Evolutionary conservation across 345 rosid genomes (phyloP), one percentile per base, ranked within the genome.

Genomic region (Dipteronia dyeriana): DNA sequence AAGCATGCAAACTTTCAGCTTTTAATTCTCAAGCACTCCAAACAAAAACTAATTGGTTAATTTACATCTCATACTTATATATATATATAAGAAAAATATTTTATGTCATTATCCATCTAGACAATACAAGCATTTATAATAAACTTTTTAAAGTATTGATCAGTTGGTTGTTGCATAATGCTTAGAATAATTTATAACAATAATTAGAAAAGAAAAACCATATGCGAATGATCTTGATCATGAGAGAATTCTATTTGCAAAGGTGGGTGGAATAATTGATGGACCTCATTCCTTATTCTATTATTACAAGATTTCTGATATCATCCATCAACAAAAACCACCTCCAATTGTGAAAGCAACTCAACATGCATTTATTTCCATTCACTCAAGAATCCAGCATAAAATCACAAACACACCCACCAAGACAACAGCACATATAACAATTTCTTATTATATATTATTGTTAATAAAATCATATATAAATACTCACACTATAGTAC

Each of bases 231-330:
- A 34, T 5, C 26, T 11, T 59, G 34, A 65, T 49, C 9, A 34
- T 34, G 20, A 20, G 68, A 60, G 63, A 71, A 56, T 65, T 29
- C 82, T 79, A 67, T 72, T 71, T 54, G 75, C 54, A 60, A 19
- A 26, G 76, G 53, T 79, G 76, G 80, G 79, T 83, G 81, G 79
- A 83, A 79, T 83, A 63, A 68, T 64, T 59, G 62, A 79, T 70
- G 83, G 81, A 83, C 83, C 81, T 83, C 81, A 79, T 83, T 79
- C 83, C 81, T 79, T 83, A 74, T 83, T 77, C 79, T 68, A 34
- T 34, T 34, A 69, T 22, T 4, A 34, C 49, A 70, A 57, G 47
- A 56, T 72, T 77, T 63, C 71, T 77, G 61, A 68, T 23, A 59
- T 20, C 12, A 9, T 59, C 62, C 64, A 68, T 39, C 43, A 67